A percentile compares a stretch with the other conserved stretches of the same genome.
Evolutionary conservation across 257 asterid genomes (phyloP).

Genomic region (Orobanche coerulescens): DNA sequence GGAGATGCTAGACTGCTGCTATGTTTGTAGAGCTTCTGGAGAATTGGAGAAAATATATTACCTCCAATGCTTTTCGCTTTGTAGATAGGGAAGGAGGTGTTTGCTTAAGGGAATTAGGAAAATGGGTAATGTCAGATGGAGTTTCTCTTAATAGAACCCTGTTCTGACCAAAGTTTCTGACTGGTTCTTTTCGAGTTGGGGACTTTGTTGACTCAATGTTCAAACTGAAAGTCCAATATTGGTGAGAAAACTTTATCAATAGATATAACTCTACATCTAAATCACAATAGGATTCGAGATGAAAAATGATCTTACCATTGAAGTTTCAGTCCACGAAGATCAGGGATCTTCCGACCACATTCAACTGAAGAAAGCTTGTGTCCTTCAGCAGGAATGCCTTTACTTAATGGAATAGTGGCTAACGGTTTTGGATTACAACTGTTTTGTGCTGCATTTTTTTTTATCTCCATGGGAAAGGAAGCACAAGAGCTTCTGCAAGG

Average conservation of each 20-base stretch:
- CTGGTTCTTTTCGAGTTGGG: slow-evolving; percentile 30
- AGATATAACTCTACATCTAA: slow-evolving; percentile 5
- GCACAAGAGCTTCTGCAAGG: slow-evolving; percentile 34
- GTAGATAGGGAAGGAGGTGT: slow-evolving; percentile 32
- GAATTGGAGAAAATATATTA: slow-evolving; percentile 20
- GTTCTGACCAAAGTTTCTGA: slow-evolving; percentile 29
- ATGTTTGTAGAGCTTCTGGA: background rate
- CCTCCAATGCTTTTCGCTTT: slow-evolving; percentile 69
- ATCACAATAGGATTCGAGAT: slow-evolving; percentile 13
- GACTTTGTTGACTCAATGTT: slow-evolving; percentile 36
- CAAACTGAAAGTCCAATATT: slow-evolving; percentile 35
- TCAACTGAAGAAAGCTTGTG: slow-evolving; percentile 31
- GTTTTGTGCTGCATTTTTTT: slow-evolving; percentile 30
- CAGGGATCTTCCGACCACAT: slow-evolving; percentile 30
- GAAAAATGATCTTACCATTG: slow-evolving; percentile 38
- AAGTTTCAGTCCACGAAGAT: slow-evolving; percentile 35
- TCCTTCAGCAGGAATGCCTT: slow-evolving; percentile 24
- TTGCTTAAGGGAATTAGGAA: slow-evolving; percentile 29
- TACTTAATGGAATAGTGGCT: slow-evolving; percentile 27
- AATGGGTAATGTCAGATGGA: slow-evolving; percentile 26
- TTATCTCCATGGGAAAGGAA: slow-evolving; percentile 29
- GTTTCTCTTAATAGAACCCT: slow-evolving; percentile 23
- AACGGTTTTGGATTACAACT: slow-evolving; percentile 26
- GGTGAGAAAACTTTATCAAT: slow-evolving; percentile 10
- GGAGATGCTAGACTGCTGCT: background rate